Conservation (phyloP, 2,329 filamentous ascomycete species). For the Eurotiales sp. region DNA sequence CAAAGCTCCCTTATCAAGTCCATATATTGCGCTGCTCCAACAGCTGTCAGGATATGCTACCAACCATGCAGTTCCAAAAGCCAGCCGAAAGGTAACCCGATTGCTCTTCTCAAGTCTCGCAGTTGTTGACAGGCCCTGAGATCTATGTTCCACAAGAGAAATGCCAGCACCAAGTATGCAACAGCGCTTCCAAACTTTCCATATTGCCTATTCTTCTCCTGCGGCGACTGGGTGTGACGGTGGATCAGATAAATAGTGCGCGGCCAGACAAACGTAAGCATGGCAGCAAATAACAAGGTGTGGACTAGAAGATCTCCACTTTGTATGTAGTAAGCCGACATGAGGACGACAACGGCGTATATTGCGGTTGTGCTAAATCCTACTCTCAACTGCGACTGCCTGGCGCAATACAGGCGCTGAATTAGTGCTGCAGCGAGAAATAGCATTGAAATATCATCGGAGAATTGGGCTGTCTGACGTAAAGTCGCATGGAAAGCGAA, state of each 20-base stretch:
- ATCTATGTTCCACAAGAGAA: constrained; percentile 6
- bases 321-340: neutral
- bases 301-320: constrained; percentile 2
- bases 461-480: constrained; percentile 1
- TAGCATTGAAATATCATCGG: constrained; percentile 5
- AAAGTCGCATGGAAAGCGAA: constrained; percentile 5
- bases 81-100: constrained; percentile 5
- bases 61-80: constrained; percentile 6
- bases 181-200: neutral
- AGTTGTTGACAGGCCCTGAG: neutral
- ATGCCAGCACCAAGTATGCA: neutral
- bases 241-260: constrained; percentile 1
- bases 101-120: neutral
- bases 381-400: neutral
- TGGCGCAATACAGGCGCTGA: constrained; percentile 2
- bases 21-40: constrained; percentile 5
- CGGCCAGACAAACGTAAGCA: constrained; percentile 7
- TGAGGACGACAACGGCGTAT: neutral
- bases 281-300: constrained; percentile 4
- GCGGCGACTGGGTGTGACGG: neutral
- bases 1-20: constrained; percentile 3
- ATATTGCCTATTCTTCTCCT: neutral
- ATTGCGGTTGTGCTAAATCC: neutral
- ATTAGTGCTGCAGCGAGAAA: constrained; percentile 3
- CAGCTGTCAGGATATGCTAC: constrained; percentile 5